phyloP scores from a whole-genome alignment of 805 yeast genomes.

The Schizosaccharomyces japonicus region DNA sequence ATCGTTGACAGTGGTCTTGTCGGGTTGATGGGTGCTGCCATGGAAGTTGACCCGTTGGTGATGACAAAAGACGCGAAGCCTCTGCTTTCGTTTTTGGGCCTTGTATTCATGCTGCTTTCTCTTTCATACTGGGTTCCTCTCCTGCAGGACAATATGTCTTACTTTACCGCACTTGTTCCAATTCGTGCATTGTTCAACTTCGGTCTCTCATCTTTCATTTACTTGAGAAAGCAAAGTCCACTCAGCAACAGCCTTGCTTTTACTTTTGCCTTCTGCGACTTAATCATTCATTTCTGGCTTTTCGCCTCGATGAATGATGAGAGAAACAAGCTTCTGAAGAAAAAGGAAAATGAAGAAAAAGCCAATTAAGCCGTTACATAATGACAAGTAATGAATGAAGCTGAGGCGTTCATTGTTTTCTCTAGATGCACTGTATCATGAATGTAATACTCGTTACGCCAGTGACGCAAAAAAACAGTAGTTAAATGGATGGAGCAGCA shows the following conservation, averaged over 20 bases:
- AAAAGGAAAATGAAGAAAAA: background rate
- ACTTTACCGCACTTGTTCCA: background rate
- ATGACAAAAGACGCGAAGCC: background rate
- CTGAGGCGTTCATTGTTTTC: no score
- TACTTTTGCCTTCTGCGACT: slow-evolving; percentile 3
- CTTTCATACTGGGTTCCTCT: background rate
- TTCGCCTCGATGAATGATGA: slow-evolving; percentile 2
- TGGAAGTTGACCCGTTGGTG: background rate
- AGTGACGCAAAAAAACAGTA: no score
- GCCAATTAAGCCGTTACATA: no score
- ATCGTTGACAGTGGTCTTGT: background rate
- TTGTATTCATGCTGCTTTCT: background rate
- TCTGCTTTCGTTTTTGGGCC: background rate
- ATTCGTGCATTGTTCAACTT: slow-evolving; percentile 1
- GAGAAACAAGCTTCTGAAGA: background rate
- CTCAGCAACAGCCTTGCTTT: background rate
- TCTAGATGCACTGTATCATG: no score
- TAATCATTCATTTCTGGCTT: slow-evolving; percentile 3
- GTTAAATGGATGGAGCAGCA: no score
- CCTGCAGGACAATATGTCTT: background rate
- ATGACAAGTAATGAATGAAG: no score
- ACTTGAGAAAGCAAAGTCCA: background rate
- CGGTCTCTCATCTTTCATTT: background rate
- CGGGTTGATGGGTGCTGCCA: background rate
- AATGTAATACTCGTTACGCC: no score